These are phyloP conservation scores for Aschersonia sp. DNA, from an alignment of 2,329 filamentous ascomycete genomes.

Conservation along the genomic window DNA sequence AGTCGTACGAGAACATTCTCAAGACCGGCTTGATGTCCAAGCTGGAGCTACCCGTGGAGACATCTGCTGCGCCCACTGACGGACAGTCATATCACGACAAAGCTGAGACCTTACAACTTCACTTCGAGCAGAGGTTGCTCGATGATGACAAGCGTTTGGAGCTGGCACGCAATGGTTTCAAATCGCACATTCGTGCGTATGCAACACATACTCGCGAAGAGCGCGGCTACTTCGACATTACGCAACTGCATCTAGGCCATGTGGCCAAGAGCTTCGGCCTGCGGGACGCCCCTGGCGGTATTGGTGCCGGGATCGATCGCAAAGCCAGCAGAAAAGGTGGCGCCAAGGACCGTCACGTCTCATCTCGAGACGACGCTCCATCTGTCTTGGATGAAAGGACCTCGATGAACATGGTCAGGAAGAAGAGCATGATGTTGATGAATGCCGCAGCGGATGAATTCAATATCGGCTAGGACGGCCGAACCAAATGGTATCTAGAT, in stretches of 20 bases:
- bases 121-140: conserved; percentile 44
- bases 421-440: conserved; percentile 50
- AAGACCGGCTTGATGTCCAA: conserved; percentile 51
- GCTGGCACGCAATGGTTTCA: conserved; percentile 71
- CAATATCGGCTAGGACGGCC: conserved; percentile 41
- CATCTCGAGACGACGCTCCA: conserved; percentile 1
- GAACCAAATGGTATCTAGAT: not conserved
- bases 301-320: conserved; percentile 44
- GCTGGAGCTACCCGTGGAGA: conserved; percentile 57
- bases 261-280: conserved; percentile 86
- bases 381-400: conserved; percentile 15
- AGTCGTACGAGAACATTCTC: conserved; percentile 39
- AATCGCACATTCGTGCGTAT: conserved; percentile 87
- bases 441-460: conserved; percentile 52
- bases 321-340: conserved; percentile 23
- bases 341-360: conserved; percentile 9
- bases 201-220: conserved; percentile 85
- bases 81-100: conserved; percentile 30
- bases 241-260: conserved; percentile 80
- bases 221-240: conserved; percentile 80
- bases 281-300: conserved; percentile 75
- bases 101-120: conserved; percentile 43
- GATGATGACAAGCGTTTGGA: conserved; percentile 57
- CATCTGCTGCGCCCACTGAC: conserved; percentile 33
- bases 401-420: conserved; percentile 34